Base-by-base conservation (phyloP, 2,329 filamentous ascomycete species). In the Aspergillus versicolor region DNA sequence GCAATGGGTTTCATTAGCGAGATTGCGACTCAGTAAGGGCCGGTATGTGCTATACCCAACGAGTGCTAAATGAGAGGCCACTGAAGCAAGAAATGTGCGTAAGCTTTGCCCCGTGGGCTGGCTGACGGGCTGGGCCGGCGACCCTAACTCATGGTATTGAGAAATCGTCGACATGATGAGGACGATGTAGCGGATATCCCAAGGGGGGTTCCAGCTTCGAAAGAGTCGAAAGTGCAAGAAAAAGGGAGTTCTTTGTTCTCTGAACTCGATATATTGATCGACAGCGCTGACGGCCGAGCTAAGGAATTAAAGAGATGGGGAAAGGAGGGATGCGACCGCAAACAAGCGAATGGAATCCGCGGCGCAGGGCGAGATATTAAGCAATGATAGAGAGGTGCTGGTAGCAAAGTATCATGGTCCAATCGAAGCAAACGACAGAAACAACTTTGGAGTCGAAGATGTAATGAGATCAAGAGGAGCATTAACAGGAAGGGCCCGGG, bases 21-120 rank as follows among this genome's bases (percentile, higher is more conserved):
- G 30, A 22, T 13, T 19, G 5, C 34, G 3, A 3, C 30, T 48
- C 22, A 8, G 8, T 22, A 17, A 40, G n/a, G 27, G 32, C 9
- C 41, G 27, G n/a, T 15, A 17, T 17, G 21, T 8, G 21, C 32
- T 66, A 40, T 61, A 73, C 70, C 70, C 70, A 15, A 67, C 54
- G 17, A 73, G 56, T 43, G 70, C 55, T 15, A 70, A 41, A 59
- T 67, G 63, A 22, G 68, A 62, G 12, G 68, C 70, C 17, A 63
- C 52, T 27, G 53, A 59, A 13, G 67, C 65, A 19, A 70, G 52
- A 45, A 67, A 54, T 55, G 61, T 68, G 67, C 70, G 70, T 32
- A 55, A 47, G 37, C 50, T 13, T 53, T 51, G 53, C 37, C 44
- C 59, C 19, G 51, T 27, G 21, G 61, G 47, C 21, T 43, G 27